phyloP scores from a whole-genome alignment of 2,329 filamentous ascomycete species.

The Zymoseptoria brevis region DNA sequence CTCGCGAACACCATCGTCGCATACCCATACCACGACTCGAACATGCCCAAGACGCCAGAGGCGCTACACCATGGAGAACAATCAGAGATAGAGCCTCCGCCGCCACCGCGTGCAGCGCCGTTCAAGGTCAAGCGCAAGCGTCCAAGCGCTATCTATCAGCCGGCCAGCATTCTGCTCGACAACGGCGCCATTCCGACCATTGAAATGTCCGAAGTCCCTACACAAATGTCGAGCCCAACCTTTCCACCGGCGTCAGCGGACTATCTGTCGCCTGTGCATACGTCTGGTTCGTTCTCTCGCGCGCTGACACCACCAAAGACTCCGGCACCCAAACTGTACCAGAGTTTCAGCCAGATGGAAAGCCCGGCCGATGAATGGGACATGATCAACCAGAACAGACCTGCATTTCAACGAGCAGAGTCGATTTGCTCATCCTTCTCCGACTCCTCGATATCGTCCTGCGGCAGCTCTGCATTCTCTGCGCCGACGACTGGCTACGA shows the following conservation, averaged over 20 bases:
- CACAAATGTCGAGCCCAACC: slow-evolving; percentile 23
- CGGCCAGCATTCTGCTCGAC: slow-evolving; percentile 19
- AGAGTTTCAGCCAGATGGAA: slow-evolving; percentile 19
- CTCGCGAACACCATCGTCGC: slow-evolving; percentile 45
- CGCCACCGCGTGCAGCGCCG: slow-evolving; percentile 39
- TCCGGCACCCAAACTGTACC: slow-evolving; percentile 30
- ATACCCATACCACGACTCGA: slow-evolving; percentile 37
- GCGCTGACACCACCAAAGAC: slow-evolving; percentile 43
- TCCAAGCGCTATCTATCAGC: slow-evolving; percentile 21
- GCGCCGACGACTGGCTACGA: slow-evolving; percentile 46
- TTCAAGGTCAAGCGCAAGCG: slow-evolving; percentile 43
- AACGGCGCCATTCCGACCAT: slow-evolving; percentile 41
- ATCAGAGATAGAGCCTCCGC: slow-evolving; percentile 31
- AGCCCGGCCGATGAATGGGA: slow-evolving; percentile 26
- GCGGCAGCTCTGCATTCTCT: slow-evolving; percentile 45
- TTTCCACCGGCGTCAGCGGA: slow-evolving; percentile 26
- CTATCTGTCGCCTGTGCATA: slow-evolving; percentile 37
- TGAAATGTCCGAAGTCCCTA: slow-evolving; percentile 37
- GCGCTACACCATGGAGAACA: slow-evolving; percentile 19
- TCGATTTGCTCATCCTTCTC: slow-evolving; percentile 53
- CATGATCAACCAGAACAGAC: slow-evolving; percentile 24
- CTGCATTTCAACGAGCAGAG: slow-evolving; percentile 43
- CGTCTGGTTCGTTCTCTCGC: slow-evolving; percentile 24
- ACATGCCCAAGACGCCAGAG: slow-evolving; percentile 39
- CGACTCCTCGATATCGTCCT: slow-evolving; percentile 55